Evolutionary conservation across 176 grass and related monocot genomes (phyloP), one percentile per base, ranked within the genome.

Genomic region (Bothriochloa decipiens): DNA sequence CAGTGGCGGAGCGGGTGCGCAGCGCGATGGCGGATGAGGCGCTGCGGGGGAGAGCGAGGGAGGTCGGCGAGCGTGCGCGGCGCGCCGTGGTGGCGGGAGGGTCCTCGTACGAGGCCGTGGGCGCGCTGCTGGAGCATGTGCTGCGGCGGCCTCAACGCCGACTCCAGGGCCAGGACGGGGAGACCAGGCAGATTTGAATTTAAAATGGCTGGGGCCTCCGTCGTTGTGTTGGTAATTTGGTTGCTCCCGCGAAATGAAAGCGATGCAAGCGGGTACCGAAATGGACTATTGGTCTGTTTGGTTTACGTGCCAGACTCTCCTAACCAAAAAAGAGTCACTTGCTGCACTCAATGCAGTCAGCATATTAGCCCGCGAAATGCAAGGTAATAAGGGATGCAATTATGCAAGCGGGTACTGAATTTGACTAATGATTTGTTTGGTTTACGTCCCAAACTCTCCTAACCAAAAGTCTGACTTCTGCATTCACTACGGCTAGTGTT

Each of bases 1-100:
- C 27, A n/a, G 88, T 94, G 78, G 86, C 79, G 10, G 82, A 86
- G 75, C 82, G 81, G 68, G 86, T 91, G 63, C 78, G 70, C 80
- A 49, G n/a, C 14, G 80, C 70, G 4, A 65, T 83, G 65, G 61
- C n/a, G 1, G 83, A 79, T 39, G 37, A 85, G 69, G 80, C 1
- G 47, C 29, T 89, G 32, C 64, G 90, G 6, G 83, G 33, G 70
- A 74, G 74, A 47, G 80, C 93, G 35, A 39, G 11, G 65, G 71
- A 89, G 4, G 28, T 76, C 7, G 86, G 85, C 29, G 62, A 83
- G 61, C 65, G 39, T 0, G 86, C 83, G 22, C 84, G 85, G 27
- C 81, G 27, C 8, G 85, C 75, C 8, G 57, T 87, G 63, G 80
- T 37, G 57, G 33, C 8, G 57, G 88, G 93, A 6, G 93, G 90